Base-by-base conservation (phyloP, 805 yeast species). In the Starmera amethionina region DNA sequence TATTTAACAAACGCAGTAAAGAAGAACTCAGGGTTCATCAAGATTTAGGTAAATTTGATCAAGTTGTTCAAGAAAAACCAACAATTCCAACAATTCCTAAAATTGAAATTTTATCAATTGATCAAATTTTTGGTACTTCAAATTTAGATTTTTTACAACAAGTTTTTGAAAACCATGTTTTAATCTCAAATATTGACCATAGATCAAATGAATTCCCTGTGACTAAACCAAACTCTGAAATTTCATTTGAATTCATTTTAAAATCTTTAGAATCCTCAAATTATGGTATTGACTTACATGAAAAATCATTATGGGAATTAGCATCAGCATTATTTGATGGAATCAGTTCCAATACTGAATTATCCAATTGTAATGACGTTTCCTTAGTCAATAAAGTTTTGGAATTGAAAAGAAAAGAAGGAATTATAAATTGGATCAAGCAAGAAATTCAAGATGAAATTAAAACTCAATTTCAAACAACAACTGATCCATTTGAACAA, bases 271-370 rank as follows among this genome's bases (percentile, higher is more conserved):
- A 34, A 9, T 37, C 46, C 8, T 44, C 38, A 8, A 32, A 46
- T 8, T 22, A 22, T 22, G 27, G 27, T 6, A 6, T 22, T 8
- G 43, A 50, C 8, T 29, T 43, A 1, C 59, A 59, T 10, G 67
- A 60, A 34, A 46, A 47, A 27, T 51, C 55, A 4, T 47, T 70
- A 11, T 73, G 87, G 75, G 64, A 66, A n/a, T 61, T 83, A 34
- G 73, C 82, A 1, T 72, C 84, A 1, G 68, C 77, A 16, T 62
- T 88, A 34, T 82, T 82, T 58, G 85, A 78, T 53, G 62, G 63
- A 15, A 45, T 52, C 22, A 36, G 37, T 5, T 19, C 38, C 1
- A 30, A 40, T 18, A 46, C 46, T 10, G 47, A 58, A 5, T 36
- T 54, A 6, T 49, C 50, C 5, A 45, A 42, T 9, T 47, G 54